A percentile compares a stretch with the other conserved stretches of the same genome.
phyloP scores from a whole-genome alignment of 352 stramenopile species.

The Phytophthora sp. region DNA sequence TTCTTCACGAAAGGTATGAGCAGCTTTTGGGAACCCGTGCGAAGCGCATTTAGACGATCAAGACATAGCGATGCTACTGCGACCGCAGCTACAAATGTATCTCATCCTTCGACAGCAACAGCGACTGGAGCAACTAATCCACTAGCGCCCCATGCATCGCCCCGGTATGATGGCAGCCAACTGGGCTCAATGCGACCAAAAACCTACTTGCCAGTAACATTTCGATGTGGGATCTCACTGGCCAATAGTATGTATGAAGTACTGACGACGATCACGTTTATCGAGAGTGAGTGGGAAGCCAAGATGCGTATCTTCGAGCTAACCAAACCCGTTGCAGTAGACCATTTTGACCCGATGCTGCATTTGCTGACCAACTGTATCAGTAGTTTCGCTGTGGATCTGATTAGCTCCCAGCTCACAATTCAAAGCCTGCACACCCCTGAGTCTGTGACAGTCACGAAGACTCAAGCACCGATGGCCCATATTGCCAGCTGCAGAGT shows the following conservation, averaged over 20 bases:
- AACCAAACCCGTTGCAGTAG: constrained; percentile 69
- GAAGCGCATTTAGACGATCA: constrained; percentile 55
- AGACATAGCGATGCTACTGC: constrained; percentile 7
- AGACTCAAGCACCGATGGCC: constrained; percentile 13
- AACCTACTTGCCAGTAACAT: too few species aligned
- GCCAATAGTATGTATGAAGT: constrained; percentile 68
- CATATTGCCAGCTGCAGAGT: not conserved
- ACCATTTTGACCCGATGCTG: constrained; percentile 58
- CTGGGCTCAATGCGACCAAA: too few species aligned
- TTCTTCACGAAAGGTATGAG: constrained; percentile 72
- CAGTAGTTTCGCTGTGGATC: constrained; percentile 64
- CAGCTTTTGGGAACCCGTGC: constrained; percentile 71
- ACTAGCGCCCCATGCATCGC: not conserved
- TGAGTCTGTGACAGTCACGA: constrained; percentile 43
- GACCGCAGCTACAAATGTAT: constrained; percentile 1
- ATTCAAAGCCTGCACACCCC: constrained; percentile 39
- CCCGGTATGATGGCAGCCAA: not conserved
- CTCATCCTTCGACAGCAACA: not conserved
- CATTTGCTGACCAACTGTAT: constrained; percentile 78
- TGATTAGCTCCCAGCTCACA: constrained; percentile 68
- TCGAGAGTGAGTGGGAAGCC: constrained; percentile 73
- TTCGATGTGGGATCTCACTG: too few species aligned
- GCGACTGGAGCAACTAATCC: not conserved
- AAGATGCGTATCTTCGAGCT: constrained; percentile 81
- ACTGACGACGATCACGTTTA: constrained; percentile 67